phyloP scores from a whole-genome alignment of 1,284 basidiomycete species.

The Ganoderma multipileum region DNA sequence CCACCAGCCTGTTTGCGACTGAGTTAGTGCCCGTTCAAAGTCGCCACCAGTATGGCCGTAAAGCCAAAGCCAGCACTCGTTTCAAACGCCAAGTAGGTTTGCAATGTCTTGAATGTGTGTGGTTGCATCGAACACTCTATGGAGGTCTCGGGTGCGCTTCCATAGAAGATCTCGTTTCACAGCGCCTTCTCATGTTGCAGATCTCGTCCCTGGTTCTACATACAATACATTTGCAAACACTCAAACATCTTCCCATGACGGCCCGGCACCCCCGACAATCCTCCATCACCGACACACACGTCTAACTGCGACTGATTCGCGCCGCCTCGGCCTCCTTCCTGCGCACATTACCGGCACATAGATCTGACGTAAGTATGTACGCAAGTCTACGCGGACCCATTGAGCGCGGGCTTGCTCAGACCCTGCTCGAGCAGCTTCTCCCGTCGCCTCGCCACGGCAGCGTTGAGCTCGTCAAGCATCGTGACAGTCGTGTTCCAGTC shows the following conservation, averaged over 20 bases:
- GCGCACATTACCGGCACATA: neutral
- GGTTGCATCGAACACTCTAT: neutral
- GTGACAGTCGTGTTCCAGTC: constrained; percentile 86
- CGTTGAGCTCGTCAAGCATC: constrained; percentile 81
- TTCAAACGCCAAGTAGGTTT: neutral
- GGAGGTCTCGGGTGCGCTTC: neutral
- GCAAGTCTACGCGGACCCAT: constrained; percentile 1
- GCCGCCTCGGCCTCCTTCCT: neutral
- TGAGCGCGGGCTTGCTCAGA: constrained; percentile 28
- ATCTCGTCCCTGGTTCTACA: constrained; percentile 6
- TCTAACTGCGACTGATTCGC: constrained; percentile 1
- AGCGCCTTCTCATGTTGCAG: neutral
- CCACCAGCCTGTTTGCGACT: neutral
- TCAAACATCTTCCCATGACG: neutral
- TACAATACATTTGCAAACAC: constrained; percentile 8
- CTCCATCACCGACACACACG: neutral
- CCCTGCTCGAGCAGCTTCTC: constrained; percentile 42
- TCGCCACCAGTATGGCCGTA: no score
- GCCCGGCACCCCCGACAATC: neutral
- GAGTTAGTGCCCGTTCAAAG: no score
- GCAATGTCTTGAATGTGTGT: neutral
- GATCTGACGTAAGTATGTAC: no score
- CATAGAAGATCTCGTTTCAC: neutral
- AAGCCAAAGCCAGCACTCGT: no score
- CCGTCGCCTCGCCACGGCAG: constrained; percentile 52